Evolutionary conservation across 1,284 basidiomycete species (phyloP), one percentile per base, ranked within the genome.

Genomic region (Papiliotrema flavescens): DNA sequence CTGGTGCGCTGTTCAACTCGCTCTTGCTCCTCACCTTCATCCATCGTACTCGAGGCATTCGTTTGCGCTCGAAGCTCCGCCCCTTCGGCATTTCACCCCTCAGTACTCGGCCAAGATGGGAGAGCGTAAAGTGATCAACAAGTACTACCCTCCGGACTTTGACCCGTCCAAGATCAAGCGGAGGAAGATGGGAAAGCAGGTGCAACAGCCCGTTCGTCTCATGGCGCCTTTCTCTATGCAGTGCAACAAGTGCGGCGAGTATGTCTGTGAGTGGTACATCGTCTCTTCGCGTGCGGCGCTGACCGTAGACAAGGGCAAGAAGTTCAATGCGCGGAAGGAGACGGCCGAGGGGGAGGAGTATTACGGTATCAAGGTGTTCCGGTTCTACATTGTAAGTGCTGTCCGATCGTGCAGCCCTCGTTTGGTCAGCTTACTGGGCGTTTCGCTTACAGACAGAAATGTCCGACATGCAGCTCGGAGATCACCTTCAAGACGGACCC

Each of bases 401-500:
- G 89, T 89, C 65, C 88, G 89, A 78, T 89, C 87, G 86, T 84
- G 49, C 53, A 23, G 82, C 72, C 19, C 17, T 20, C 19, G 13
- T n/a, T 32, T 32, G 28, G 28, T 5, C 28, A 24, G 8, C 20
- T 11, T 3, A 19, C 26, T 22, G 15, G 44, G 7, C 20, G 36
- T 43, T 6, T 7, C 34, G 35, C 35, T 48, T 11, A 48, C 20
- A 26, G 9, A 0, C 53, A 76, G 73, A 81, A 81, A 72, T 81
- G 93, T 69, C 93, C 91, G 6, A 79, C 91, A 44, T 97, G 93
- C 73, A 96, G 92, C 2, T 89, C 94, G 8, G 96, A 99, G 74
- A 98, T 99, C 64, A 98, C 96, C 0, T 99, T 99, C 85, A 98
- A 98, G 76, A 98, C 95, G 0, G 96, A 98, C 73, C 96, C 95